Percentiles rank a stretch among this genome's conserved stretches.
phyloP scores from a whole-genome alignment of 164 flowering plant species.

The Houttuynia cordata region DNA sequence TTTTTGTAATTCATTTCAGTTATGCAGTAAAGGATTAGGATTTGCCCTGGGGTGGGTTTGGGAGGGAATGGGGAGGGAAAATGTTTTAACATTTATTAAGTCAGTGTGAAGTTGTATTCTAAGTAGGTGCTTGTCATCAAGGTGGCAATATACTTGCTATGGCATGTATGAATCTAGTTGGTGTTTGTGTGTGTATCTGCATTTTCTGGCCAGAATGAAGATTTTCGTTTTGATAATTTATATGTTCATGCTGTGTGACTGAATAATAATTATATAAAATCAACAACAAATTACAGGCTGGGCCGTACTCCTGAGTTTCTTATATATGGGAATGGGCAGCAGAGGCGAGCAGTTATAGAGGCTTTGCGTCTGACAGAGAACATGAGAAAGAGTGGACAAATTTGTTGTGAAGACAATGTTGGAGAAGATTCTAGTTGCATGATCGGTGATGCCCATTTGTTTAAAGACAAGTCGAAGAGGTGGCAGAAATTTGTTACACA shows the following conservation, averaged over 20 bases:
- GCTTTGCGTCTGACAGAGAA: slow-evolving; percentile 63
- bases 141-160: background rate
- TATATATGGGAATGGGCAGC: slow-evolving; percentile 87
- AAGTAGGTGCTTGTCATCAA: background rate
- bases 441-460: slow-evolving; percentile 25
- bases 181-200: background rate
- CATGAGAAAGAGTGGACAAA: slow-evolving; percentile 19
- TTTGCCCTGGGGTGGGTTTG: background rate
- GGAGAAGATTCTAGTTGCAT: slow-evolving; percentile 21
- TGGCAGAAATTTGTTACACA: slow-evolving; percentile 86
- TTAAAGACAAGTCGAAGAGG: slow-evolving; percentile 70
- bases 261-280: too few relatives aligned
- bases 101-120: background rate
- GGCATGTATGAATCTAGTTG: background rate
- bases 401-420: slow-evolving; percentile 18
- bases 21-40: background rate
- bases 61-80: background rate
- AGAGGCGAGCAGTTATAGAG: slow-evolving; percentile 81
- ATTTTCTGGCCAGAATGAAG: background rate
- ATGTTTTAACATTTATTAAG: background rate
- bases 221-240: too few relatives aligned
- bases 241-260: background rate
- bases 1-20: background rate
- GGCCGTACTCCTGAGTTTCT: slow-evolving; percentile 76
- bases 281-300: slow-evolving; percentile 30